phyloP scores from a whole-genome alignment of 78 protist genomes.

The Chrysochromulina parva region DNA sequence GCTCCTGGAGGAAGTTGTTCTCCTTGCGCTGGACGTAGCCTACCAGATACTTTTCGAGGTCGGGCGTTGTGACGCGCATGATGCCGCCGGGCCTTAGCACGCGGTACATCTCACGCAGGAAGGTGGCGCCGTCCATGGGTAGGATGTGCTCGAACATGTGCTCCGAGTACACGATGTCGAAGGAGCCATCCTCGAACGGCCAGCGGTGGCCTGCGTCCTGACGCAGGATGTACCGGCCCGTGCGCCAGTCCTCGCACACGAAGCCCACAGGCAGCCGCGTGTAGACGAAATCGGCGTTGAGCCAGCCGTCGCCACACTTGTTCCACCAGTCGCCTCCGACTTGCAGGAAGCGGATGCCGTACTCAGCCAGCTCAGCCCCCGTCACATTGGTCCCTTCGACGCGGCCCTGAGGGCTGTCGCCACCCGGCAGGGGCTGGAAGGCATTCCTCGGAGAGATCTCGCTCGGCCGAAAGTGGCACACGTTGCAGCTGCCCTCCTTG shows the following conservation, averaged over 20 bases:
- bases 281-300: neutral
- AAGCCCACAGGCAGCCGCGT: neutral
- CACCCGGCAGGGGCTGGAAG: too few relatives aligned
- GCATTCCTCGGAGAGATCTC: too few relatives aligned
- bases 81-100: neutral
- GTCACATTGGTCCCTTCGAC: too few relatives aligned
- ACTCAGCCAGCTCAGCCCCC: neutral
- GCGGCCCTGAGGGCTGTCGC: too few relatives aligned
- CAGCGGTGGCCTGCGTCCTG: neutral
- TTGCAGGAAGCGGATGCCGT: neutral
- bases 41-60: neutral
- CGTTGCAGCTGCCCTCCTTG: too few relatives aligned
- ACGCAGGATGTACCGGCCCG: neutral
- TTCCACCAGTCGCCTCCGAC: constrained; percentile 27
- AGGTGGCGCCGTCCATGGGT: neutral
- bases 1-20: neutral
- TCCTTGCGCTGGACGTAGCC: neutral
- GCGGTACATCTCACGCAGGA: neutral
- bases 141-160: constrained; percentile 33
- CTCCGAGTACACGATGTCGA: constrained; percentile 4
- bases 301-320: constrained; percentile 19
- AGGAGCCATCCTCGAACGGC: neutral
- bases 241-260: neutral
- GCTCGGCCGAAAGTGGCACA: too few relatives aligned
- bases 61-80: neutral